Percentiles rank a stretch among this genome's conserved stretches.
phyloP scores from a whole-genome alignment of 805 yeast genomes.

The Pichia cabralensis region DNA sequence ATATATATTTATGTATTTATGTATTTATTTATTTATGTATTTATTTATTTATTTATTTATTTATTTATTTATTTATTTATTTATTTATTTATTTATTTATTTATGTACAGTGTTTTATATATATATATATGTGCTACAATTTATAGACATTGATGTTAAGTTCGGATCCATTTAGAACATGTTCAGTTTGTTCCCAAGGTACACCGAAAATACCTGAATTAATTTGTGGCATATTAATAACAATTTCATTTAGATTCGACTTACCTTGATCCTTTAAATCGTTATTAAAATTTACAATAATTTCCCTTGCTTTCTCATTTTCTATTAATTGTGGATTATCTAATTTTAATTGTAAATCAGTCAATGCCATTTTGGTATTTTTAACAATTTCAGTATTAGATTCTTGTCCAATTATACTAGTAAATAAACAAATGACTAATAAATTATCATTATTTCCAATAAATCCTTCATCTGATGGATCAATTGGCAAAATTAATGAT shows the following conservation, averaged over 20 bases:
- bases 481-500: constrained; percentile 33
- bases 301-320: constrained; percentile 1
- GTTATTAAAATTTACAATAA: constrained; percentile 1
- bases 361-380: constrained; percentile 41
- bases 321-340: constrained; percentile 8
- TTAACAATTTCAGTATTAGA: constrained; percentile 35
- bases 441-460: constrained; percentile 17
- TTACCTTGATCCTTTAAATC: neutral
- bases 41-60: too few relatives aligned
- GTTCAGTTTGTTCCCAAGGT: constrained; percentile 68
- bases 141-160: constrained; percentile 38
- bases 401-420: constrained; percentile 49
- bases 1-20: too few relatives aligned
- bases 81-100: too few relatives aligned
- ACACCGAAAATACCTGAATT: constrained; percentile 74
- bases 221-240: constrained; percentile 60
- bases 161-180: constrained; percentile 29
- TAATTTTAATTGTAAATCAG: constrained; percentile 34
- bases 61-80: too few relatives aligned
- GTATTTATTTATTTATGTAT: too few relatives aligned
- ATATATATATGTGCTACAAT: constrained; percentile 15
- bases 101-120: too few relatives aligned
- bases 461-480: constrained; percentile 24
- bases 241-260: neutral
- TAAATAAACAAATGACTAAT: constrained; percentile 61